Evolutionary conservation across 441 rosid species (phyloP), one percentile per base, ranked within the genome.

Genomic region (Brassica hybrid): DNA sequence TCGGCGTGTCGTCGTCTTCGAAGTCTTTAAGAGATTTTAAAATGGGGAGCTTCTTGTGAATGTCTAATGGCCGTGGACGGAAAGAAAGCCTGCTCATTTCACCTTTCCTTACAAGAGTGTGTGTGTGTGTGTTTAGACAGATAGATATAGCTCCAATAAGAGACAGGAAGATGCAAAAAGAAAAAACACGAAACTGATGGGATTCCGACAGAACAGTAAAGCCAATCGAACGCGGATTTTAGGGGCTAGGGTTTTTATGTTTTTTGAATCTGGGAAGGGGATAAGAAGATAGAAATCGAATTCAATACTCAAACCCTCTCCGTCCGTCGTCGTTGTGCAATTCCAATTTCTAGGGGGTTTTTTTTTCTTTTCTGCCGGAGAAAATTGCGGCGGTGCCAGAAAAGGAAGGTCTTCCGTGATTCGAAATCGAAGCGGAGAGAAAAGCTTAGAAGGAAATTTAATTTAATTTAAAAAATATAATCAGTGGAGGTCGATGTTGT

Each of bases 21-120:
- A 94, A 92, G 73, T 94, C 99, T 84, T 91, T 92, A 6, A 86
- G 82, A 19, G 97, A 91, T 80, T 94, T 94, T 1, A 94, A 80
- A 72, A 94, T 93, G 4, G 99, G 99, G 32, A 94, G 89, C 90
- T 91, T 94, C 84, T 91, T 94, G 84, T 93, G 94, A 30, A 94
- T 90, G 82, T 94, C 99, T 14, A 94, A 79, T 13, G 97, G 99
- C 30, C 98, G 88, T 17, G 97, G 99, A 80, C 99, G 79, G 77
- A 94, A 88, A 50, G 99, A 94, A 4, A 93, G 88, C 86, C 99
- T 90, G 80, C 95, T 89, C 97, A 92, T 89, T 69, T 81, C 76
- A 66, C 75, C 72, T 75, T 76, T 45, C 65, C 71, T 69, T 71
- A 61, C 69, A 76, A 21, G 6, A 27, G 32, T 27, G 32, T 27